phyloP scores from a whole-genome alignment of 148 eudicot species.

The Hydrangea macrophylla region DNA sequence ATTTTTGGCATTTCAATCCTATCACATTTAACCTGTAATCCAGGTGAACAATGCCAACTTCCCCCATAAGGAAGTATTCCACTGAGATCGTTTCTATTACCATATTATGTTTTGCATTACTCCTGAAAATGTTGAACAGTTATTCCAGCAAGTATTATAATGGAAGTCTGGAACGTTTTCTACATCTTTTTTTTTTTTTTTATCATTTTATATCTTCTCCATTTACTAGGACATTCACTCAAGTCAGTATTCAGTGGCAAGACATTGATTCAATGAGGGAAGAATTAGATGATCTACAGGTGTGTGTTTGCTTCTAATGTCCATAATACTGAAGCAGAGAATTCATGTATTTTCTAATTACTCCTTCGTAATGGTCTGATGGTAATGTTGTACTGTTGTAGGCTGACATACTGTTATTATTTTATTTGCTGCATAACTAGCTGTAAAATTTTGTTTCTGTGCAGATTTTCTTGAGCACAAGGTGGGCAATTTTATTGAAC shows the following conservation, averaged over 20 bases:
- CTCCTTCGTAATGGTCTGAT: neutral
- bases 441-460: conserved; percentile 13
- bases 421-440: conserved; percentile 13
- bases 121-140: neutral
- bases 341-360: conserved; percentile 7
- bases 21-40: no score
- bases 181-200: conserved; percentile 1
- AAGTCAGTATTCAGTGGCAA: conserved; percentile 99
- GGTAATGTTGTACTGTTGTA: neutral
- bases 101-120: no score
- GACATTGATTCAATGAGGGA: conserved; percentile 97
- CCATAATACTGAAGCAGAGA: neutral
- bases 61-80: no score
- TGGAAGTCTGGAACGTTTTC: no score
- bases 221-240: conserved; percentile 85
- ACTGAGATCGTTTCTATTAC: no score
- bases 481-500: conserved; percentile 98
- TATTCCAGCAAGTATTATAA: neutral
- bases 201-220: neutral
- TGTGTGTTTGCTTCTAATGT: conserved; percentile 14
- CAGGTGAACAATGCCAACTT: no score
- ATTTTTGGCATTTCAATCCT: no score
- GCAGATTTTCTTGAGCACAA: conserved; percentile 95
- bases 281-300: conserved; percentile 98
- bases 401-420: conserved; percentile 9